These are phyloP conservation scores for Calonectria pauciramosa DNA, from an alignment of 2,329 filamentous ascomycete species.

Conservation along the genomic window DNA sequence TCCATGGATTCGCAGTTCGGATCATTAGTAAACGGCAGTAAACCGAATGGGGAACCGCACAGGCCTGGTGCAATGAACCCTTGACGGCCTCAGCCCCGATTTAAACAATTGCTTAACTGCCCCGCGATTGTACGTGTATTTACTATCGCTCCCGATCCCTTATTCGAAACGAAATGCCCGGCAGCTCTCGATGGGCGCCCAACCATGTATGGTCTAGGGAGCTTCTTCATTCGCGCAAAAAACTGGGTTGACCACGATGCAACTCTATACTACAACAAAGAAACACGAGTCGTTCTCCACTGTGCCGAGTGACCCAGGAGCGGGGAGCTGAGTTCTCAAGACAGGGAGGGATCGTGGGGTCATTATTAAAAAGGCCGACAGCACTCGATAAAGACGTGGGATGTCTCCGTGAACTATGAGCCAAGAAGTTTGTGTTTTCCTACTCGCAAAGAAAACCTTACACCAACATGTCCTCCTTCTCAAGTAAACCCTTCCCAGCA, in stretches of 20 bases:
- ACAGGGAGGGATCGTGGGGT: slow-evolving; percentile 34
- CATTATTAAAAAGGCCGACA: slow-evolving; percentile 29
- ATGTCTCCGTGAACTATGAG: not conserved
- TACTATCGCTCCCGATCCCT: not conserved
- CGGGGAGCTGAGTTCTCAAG: slow-evolving; percentile 21
- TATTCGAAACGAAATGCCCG: slow-evolving; percentile 31
- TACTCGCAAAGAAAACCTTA: not conserved
- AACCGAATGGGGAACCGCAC: not conserved
- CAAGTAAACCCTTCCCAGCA: not conserved
- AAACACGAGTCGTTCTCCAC: slow-evolving; percentile 24
- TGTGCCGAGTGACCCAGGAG: slow-evolving; percentile 24
- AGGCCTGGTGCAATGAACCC: slow-evolving; percentile 20
- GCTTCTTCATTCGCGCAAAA: slow-evolving; percentile 39
- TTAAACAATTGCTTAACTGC: not conserved
- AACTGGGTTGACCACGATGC: slow-evolving; percentile 13
- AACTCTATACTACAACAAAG: slow-evolving; percentile 16
- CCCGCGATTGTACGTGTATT: not conserved
- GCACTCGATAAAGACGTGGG: slow-evolving; percentile 24
- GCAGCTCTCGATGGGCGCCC: slow-evolving; percentile 7
- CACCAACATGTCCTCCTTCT: not conserved
- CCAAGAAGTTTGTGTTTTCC: slow-evolving; percentile 12
- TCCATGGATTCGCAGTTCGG: not conserved
- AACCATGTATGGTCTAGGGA: slow-evolving; percentile 9
- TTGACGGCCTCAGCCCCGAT: not conserved
- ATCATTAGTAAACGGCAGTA: not conserved